phyloP scores from a whole-genome alignment of 2,329 filamentous ascomycete genomes.

The Phoma herbarum region DNA sequence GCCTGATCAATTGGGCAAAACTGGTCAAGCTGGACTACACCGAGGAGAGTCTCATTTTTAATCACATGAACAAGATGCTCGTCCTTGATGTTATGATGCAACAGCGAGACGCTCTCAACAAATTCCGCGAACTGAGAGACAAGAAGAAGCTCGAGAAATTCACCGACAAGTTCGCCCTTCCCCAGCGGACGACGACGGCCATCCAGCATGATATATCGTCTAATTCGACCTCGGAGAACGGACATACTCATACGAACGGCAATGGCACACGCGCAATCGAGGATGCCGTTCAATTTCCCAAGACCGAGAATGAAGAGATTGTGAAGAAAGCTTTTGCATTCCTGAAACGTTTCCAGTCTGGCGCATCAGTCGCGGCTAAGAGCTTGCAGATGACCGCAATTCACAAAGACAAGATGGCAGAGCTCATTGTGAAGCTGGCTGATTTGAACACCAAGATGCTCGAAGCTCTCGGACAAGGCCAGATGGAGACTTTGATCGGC shows the following conservation, averaged over 20 bases:
- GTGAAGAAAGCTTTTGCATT: too few species aligned
- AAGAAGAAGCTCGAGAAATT: too few species aligned
- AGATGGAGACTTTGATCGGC: slow-evolving; percentile 39
- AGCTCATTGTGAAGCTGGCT: slow-evolving; percentile 43
- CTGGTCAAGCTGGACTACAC: slow-evolving; percentile 45
- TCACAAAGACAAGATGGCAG: slow-evolving; percentile 42
- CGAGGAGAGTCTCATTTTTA: slow-evolving; percentile 45
- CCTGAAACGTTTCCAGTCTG: too few species aligned
- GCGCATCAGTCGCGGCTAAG: slow-evolving; percentile 4
- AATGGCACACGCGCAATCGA: too few species aligned
- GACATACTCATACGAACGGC: too few species aligned
- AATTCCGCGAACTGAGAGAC: too few species aligned
- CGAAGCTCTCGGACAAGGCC: slow-evolving; percentile 43
- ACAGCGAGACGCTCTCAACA: slow-evolving; percentile 42
- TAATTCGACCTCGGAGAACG: too few species aligned
- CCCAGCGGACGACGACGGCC: too few species aligned
- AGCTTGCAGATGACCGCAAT: slow-evolving; percentile 40
- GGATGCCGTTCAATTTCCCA: too few species aligned
- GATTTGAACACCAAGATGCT: slow-evolving; percentile 51
- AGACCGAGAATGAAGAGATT: too few species aligned
- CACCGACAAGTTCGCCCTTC: too few species aligned
- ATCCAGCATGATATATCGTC: too few species aligned
- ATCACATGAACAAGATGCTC: slow-evolving; percentile 44
- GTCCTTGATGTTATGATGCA: slow-evolving; percentile 50
- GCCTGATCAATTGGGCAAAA: slow-evolving; percentile 51